Evolutionary conservation across 352 stramenopile species (phyloP), one percentile per base, ranked within the genome.

Genomic region (Albugo candida): DNA sequence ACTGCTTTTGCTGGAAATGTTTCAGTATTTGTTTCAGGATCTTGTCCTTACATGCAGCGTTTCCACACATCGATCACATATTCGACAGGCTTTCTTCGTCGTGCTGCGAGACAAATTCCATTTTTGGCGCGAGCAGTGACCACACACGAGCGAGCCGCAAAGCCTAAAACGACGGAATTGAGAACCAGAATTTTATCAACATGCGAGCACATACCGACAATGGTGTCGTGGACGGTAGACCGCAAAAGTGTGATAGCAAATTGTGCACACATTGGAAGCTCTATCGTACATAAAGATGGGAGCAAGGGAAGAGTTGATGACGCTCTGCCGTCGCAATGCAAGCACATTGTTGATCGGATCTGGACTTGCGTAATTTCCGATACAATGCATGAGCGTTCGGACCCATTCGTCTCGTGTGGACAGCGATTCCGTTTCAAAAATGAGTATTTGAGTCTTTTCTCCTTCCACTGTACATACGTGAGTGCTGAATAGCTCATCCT

Each of bases 261-360:
- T 81, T 45, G 73, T 87, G 56, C 78, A 91, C 13, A 84, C 73
- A 49, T 81, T 85, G 36, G 76, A 88, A 45, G 83, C 62, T 54
- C 84, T 84, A 64, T 85, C 68, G 45, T 86, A 89, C 64, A 89
- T 83, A 53, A 85, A 81, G 56, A 91, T 81, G n/a, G 78, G 74
- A 14, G 77, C 78, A 40, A 83, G 60, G 35, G 66, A 75, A 46
- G 78, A 65, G 53, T 67, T 72, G 53, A 80, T 82, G 53, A 91
- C 59, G 40, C 70, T 81, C 2, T 65, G 60, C 19, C 77, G 71
- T 8, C 70, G 67, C 58, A 87, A 59, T 41, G 76, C 71, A 4
- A 67, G 37, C 38, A 43, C 38, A 8, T 43, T 43, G 39, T 64
- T 60, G 35, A 60, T 58, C 6, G 41, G 6, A n/a, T 58, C 47